Percentiles rank a stretch among this genome's conserved stretches.
Conservation (phyloP, 352 stramenopile species). For the Globisporangium cederbergense region DNA sequence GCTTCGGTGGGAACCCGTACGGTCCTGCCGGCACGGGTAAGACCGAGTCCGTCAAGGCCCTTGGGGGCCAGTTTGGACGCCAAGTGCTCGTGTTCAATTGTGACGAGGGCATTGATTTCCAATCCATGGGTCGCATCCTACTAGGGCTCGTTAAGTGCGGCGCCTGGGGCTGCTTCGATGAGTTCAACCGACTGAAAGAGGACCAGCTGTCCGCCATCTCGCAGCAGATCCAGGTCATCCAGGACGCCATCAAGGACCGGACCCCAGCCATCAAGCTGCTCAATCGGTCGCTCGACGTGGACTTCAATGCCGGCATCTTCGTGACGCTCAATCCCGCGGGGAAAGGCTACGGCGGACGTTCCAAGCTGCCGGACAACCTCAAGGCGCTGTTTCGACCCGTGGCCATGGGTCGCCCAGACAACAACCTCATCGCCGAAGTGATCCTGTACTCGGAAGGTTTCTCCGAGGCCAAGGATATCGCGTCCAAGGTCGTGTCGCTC, state of each 20-base stretch:
- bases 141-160: slow-evolving; percentile 94
- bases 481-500: slow-evolving; percentile 90
- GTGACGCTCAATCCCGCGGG: slow-evolving; percentile 94
- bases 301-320: slow-evolving; percentile 94
- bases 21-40: slow-evolving; percentile 94
- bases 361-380: slow-evolving; percentile 92
- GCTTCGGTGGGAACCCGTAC: slow-evolving; percentile 93
- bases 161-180: slow-evolving; percentile 96
- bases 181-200: slow-evolving; percentile 95
- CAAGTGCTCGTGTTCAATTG: slow-evolving; percentile 94
- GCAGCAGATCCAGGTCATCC: slow-evolving; percentile 94
- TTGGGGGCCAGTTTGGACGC: slow-evolving; percentile 87
- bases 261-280: slow-evolving; percentile 74
- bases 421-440: slow-evolving; percentile 93
- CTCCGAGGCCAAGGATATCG: slow-evolving; percentile 84
- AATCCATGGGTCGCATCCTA: slow-evolving; percentile 94
- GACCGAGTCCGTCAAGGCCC: slow-evolving; percentile 93
- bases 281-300: slow-evolving; percentile 81
- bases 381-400: slow-evolving; percentile 94
- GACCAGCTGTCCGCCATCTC: slow-evolving; percentile 93
- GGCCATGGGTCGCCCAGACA: slow-evolving; percentile 91
- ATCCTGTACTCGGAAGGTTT: slow-evolving; percentile 93
- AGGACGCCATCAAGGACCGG: slow-evolving; percentile 91
- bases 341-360: slow-evolving; percentile 92
- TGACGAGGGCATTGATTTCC: slow-evolving; percentile 94